Evolutionary conservation across 2,329 filamentous ascomycete genomes (phyloP).

Genomic region (Talaromyces islandicus): DNA sequence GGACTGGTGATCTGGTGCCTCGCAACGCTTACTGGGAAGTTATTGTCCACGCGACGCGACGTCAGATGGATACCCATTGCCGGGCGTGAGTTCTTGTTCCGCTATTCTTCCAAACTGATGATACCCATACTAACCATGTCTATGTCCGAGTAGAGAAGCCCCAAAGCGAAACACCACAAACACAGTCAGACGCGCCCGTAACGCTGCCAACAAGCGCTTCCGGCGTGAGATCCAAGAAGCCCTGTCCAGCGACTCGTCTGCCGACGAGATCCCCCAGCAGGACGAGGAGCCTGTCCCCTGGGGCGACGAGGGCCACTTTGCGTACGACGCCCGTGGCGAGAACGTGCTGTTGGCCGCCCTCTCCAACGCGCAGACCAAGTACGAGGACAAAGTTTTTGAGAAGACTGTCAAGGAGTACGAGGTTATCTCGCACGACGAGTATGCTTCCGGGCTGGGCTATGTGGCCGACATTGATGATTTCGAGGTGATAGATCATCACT

Average conservation of each 20-base stretch:
- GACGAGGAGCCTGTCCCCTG: conserved; percentile 23
- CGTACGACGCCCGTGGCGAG: conserved; percentile 50
- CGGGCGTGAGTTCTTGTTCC: neutral
- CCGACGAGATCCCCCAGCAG: conserved; percentile 32
- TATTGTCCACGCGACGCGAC: neutral
- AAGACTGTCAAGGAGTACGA: conserved; percentile 59
- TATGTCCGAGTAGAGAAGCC: neutral
- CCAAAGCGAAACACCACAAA: neutral
- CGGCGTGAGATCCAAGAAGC: conserved; percentile 29
- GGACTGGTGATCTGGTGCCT: neutral
- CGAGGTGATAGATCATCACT: conserved; percentile 33
- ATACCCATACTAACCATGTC: neutral
- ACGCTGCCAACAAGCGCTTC: conserved; percentile 19
- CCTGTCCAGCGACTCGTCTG: conserved; percentile 25
- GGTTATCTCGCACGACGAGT: conserved; percentile 39
- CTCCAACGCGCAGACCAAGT: conserved; percentile 53
- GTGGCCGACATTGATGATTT: conserved; percentile 34
- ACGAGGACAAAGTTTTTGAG: conserved; percentile 55
- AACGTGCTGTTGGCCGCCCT: conserved; percentile 54
- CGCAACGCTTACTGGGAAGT: neutral
- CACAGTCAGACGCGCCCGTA: conserved; percentile 8
- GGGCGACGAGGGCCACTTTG: conserved; percentile 45
- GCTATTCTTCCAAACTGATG: neutral
- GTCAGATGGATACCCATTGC: neutral
- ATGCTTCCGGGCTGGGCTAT: conserved; percentile 20